Conservation (phyloP, 2,329 filamentous ascomycete species). For the Periconia macrospinosa region DNA sequence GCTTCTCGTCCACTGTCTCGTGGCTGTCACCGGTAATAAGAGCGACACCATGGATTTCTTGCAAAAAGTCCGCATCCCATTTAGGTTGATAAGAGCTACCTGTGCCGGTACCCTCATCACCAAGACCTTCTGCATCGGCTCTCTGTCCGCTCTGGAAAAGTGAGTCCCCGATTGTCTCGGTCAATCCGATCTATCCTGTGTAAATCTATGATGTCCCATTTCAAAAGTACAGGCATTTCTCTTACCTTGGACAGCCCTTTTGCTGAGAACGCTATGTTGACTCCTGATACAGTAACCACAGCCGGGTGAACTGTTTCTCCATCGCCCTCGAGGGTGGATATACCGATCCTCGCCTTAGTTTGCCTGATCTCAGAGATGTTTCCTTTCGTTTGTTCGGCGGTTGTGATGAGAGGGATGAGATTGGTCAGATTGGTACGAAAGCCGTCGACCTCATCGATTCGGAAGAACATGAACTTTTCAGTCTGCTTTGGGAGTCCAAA, state of each 20-base stretch:
- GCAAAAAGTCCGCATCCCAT: slow-evolving; percentile 4
- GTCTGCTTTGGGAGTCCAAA: slow-evolving; percentile 8
- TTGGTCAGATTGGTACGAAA: slow-evolving; percentile 5
- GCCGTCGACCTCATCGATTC: slow-evolving; percentile 1
- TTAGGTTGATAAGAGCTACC: background rate
- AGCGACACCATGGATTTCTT: slow-evolving; percentile 8
- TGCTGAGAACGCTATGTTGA: slow-evolving; percentile 15
- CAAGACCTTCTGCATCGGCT: background rate
- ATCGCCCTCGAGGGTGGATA: slow-evolving; percentile 1
- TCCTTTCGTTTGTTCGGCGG: slow-evolving; percentile 4
- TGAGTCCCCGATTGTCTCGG: background rate
- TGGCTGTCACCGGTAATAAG: slow-evolving; percentile 6
- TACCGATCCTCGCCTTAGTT: background rate
- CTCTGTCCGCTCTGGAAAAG: slow-evolving; percentile 3
- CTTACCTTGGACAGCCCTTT: slow-evolving; percentile 8
- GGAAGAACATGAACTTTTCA: slow-evolving; percentile 6
- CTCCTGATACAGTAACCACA: slow-evolving; percentile 3
- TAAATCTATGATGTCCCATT: background rate
- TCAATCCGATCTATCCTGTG: background rate
- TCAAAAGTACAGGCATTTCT: background rate
- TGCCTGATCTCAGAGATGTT: slow-evolving; percentile 2
- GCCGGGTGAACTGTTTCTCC: slow-evolving; percentile 6
- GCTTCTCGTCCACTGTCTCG: background rate
- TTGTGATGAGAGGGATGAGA: slow-evolving; percentile 10
- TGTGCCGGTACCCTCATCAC: background rate